Base-by-base conservation (phyloP, 2,329 filamentous ascomycete genomes). In the Sclerotinia nivalis region DNA sequence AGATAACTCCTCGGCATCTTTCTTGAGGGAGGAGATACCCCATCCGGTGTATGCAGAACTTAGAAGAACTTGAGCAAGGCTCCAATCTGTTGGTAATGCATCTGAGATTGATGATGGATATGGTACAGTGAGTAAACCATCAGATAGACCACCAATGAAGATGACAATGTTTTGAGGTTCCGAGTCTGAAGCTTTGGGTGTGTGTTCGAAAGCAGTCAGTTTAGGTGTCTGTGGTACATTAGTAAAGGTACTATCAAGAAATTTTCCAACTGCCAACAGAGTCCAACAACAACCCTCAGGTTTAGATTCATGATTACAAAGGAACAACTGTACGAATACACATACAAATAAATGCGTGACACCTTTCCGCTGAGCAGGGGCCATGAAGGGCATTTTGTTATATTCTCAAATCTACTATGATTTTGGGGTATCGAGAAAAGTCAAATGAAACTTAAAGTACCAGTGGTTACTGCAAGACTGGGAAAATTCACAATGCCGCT, bases 61-160 rank as follows among this genome's bases (percentile, higher is more conserved):
- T 54, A 84, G 78, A n/a, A 82, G 74, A 7, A 82, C 78, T 75
- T 85, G 80, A 43, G 82, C 80, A 9, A 87, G 76, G 9, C 75
- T 76, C 85, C 85, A 88, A 66, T 73, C 76, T 37, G 72, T 56
- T 64, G 77, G 75, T 10, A 79, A 73, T 20, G 74, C 70, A 45
- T 73, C 59, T 25, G 78, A 72, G 47, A 88, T 80, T 0, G 75
- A 71, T 47, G 80, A 73, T 0, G 84, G 80, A 75, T 87, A 88
- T 1, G 79, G 73, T 15, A 86, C 82, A 4, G 82, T 84, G 56
- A 83, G 80, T 37, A 85, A 79, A 28, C 84, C 84, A 74, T 87
- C 86, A 56, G 81, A 82, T 40, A 88, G 81, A 50, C 86, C 86
- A 69, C 84, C 85, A 68, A 88, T 80, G 78, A 84, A 87, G 70